A percentile compares a stretch with the other conserved stretches of the same genome.
These are phyloP conservation scores for Fonsecaea pugnacius DNA, from an alignment of 2,329 filamentous ascomycete genomes.

Conservation along the genomic window DNA sequence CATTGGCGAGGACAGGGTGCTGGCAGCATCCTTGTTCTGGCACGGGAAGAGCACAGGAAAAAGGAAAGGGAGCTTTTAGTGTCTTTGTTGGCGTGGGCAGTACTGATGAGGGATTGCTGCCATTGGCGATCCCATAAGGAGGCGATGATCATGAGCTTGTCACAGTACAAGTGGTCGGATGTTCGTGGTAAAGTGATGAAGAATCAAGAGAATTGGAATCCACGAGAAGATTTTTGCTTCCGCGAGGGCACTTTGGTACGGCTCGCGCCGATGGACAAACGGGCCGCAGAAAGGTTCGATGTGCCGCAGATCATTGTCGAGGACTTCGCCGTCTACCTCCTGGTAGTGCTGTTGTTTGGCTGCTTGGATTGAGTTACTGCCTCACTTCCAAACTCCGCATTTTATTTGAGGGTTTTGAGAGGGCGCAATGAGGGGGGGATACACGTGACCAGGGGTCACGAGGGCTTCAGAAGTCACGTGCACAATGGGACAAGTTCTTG, in stretches of 20 bases:
- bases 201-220: background rate
- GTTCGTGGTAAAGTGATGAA: background rate
- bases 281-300: slow-evolving; percentile 1
- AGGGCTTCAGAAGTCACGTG: background rate
- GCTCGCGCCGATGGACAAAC: slow-evolving; percentile 21
- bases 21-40: slow-evolving; percentile 20
- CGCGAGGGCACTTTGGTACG: slow-evolving; percentile 9
- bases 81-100: slow-evolving; percentile 10
- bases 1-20: slow-evolving; percentile 17
- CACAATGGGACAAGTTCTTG: background rate
- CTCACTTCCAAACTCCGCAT: slow-evolving; percentile 27
- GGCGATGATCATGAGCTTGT: background rate
- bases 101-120: slow-evolving; percentile 1
- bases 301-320: background rate
- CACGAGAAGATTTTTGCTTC: slow-evolving; percentile 2
- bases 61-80: slow-evolving; percentile 2
- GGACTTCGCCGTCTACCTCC: background rate
- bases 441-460: slow-evolving; percentile 1
- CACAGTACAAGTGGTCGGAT: slow-evolving; percentile 7
- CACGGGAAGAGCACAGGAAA: background rate
- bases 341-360: background rate
- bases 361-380: slow-evolving; percentile 19
- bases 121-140: slow-evolving; percentile 1
- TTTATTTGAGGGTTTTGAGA: background rate
- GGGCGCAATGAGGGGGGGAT: background rate